Evolutionary conservation across 2,329 filamentous ascomycete genomes (phyloP).

Genomic region (Albophoma yamanashiensis): DNA sequence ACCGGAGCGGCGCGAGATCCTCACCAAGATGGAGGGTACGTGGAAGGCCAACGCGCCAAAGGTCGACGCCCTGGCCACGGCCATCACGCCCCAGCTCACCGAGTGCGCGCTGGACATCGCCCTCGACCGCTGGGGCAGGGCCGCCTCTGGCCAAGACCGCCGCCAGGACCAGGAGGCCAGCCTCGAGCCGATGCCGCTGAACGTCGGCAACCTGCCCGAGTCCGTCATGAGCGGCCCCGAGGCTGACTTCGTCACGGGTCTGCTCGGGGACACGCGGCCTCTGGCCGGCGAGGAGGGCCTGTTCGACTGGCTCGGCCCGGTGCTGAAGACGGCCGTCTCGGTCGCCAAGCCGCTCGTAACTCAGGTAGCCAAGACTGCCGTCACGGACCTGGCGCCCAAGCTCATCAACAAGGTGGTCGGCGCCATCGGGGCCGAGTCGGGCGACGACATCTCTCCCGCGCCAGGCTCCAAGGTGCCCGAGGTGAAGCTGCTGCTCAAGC

Average conservation of each 20-base stretch:
- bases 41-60: slow-evolving; percentile 3
- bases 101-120: slow-evolving; percentile 4
- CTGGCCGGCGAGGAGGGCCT: slow-evolving; percentile 5
- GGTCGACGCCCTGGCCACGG: slow-evolving; percentile 3
- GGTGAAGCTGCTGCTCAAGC: slow-evolving; percentile 5
- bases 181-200: neutral
- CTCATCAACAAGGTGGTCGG: neutral
- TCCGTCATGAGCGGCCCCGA: neutral
- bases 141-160: slow-evolving; percentile 3
- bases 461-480: neutral
- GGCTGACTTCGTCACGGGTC: neutral
- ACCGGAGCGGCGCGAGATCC: neutral
- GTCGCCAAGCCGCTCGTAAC: slow-evolving; percentile 1
- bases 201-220: neutral
- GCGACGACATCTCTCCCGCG: neutral
- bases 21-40: neutral
- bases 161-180: neutral
- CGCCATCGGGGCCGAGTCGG: neutral
- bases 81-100: neutral
- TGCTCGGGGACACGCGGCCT: slow-evolving; percentile 5
- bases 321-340: slow-evolving; percentile 2
- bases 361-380: neutral
- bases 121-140: neutral
- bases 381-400: neutral
- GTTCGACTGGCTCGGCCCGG: slow-evolving; percentile 3